Evolutionary conservation across 2,329 filamentous ascomycete species (phyloP), one percentile per base, ranked within the genome.

Genomic region (Venturiaceae sp.): DNA sequence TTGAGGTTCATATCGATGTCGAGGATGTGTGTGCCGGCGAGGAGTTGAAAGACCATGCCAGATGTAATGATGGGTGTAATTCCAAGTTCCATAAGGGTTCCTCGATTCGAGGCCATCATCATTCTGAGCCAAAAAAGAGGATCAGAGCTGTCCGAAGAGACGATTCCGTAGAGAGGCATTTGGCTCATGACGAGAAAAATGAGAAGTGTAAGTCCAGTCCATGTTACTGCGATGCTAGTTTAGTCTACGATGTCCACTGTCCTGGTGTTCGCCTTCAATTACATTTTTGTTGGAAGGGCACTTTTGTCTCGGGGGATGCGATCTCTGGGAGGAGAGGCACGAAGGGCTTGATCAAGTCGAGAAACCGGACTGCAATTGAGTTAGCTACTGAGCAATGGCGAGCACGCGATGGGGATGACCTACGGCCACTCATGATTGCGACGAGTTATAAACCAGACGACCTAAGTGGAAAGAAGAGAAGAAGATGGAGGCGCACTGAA

Each of bases 151-250:
- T 78, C 76, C 70, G 94, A 99, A 59, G 94, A 99, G 72, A 99
- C 95, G 76, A 99, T 99, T 78, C 94, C 94, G 79, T 99, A 99
- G 34, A 79, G 68, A 34, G 94, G 92, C 94, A 99, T 97, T 80
- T 96, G 94, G 80, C 91, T 96, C 94, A 99, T 99, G 77, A 99
- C 91, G 83, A 99, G 80, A 85, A 99, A 99, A 13, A 97, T 95
- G 75, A 99, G 81, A 68, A 99, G 84, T 65, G 94, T 97, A 74
- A 92, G 70, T 64, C 75, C 75, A 14, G 77, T 79, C 77, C 77
- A 79, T 77, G 79, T 74, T 69, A 79, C 53, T 62, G 58, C 55
- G 54, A 50, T 36, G 61, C 50, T 57, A 54, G 60, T 58, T 33
- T 16, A 39, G 23, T 50, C n/a, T n/a, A n/a, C n/a, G n/a, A n/a